Evolutionary conservation across 805 yeast species (phyloP).

Genomic region (Myxozyma melibiosi): DNA sequence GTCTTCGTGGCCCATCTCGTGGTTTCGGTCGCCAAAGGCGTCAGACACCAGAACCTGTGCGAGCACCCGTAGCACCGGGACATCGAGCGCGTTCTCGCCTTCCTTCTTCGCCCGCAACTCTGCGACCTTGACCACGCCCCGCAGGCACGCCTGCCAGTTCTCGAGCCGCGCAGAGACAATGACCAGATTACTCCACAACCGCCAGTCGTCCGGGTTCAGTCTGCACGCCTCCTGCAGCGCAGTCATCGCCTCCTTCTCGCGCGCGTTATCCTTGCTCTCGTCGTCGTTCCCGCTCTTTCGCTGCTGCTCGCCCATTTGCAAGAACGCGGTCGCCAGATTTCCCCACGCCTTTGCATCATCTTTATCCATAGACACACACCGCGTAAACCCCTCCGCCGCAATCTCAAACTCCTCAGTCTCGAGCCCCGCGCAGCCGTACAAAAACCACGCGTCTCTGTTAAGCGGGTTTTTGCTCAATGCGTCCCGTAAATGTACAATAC

Average conservation of each 20-base stretch:
- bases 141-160: conserved; percentile 87
- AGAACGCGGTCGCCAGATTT: conserved; percentile 78
- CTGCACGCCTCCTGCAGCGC: conserved; percentile 81
- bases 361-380: conserved; percentile 86
- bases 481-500: conserved; percentile 71
- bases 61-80: conserved; percentile 72
- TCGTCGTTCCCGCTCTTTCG: conserved; percentile 43
- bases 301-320: conserved; percentile 60
- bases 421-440: conserved; percentile 87
- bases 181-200: conserved; percentile 85
- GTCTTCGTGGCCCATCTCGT: conserved; percentile 35
- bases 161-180: conserved; percentile 76
- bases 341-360: conserved; percentile 86
- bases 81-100: conserved; percentile 69
- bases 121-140: conserved; percentile 69
- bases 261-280: background rate
- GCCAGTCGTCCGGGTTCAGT: conserved; percentile 69
- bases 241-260: conserved; percentile 65
- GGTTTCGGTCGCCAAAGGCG: conserved; percentile 50
- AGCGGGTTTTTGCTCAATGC: conserved; percentile 74
- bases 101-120: conserved; percentile 56
- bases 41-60: conserved; percentile 60
- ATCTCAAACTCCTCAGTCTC: conserved; percentile 69
- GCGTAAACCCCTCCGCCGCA: conserved; percentile 88
- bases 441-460: conserved; percentile 80